phyloP scores from a whole-genome alignment of 164 flowering plant species.

The Paratinospora sagittata region DNA sequence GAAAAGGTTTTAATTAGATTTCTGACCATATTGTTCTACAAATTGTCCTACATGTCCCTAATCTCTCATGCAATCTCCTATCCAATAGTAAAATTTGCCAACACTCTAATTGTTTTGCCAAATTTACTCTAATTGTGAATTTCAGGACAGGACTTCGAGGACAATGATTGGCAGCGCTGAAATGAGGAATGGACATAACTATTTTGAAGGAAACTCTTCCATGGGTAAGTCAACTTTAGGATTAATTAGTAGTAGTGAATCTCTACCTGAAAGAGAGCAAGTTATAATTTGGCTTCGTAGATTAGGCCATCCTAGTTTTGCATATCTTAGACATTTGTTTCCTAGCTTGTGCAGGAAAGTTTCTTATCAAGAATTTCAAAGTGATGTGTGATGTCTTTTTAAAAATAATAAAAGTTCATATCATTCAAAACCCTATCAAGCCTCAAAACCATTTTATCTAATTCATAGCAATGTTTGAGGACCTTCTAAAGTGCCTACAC shows the following conservation, averaged over 20 bases:
- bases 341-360: too few relatives aligned
- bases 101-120: slow-evolving; percentile 6
- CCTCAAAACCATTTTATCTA: too few relatives aligned
- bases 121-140: slow-evolving; percentile 9
- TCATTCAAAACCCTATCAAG: too few relatives aligned
- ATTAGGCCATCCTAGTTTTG: slow-evolving; percentile 12
- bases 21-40: neutral
- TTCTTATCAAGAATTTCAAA: slow-evolving; percentile 8
- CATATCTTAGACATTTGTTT: slow-evolving; percentile 13
- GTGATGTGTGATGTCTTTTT: slow-evolving; percentile 5
- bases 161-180: slow-evolving; percentile 25
- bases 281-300: slow-evolving; percentile 9
- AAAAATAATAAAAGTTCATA: too few relatives aligned
- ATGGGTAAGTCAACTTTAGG: slow-evolving; percentile 7
- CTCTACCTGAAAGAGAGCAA: too few relatives aligned
- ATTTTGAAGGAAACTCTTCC: slow-evolving; percentile 4
- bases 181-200: slow-evolving; percentile 6
- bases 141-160: slow-evolving; percentile 15
- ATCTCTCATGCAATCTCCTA: neutral
- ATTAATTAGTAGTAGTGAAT: too few relatives aligned
- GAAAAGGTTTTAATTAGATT: neutral
- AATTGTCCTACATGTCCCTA: slow-evolving; percentile 7
- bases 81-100: neutral
- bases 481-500: too few relatives aligned
- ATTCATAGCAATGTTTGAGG: too few relatives aligned